Base-by-base conservation (phyloP, 192 early-diverging fungal genomes). In the Backusella tarrabulga region DNA sequence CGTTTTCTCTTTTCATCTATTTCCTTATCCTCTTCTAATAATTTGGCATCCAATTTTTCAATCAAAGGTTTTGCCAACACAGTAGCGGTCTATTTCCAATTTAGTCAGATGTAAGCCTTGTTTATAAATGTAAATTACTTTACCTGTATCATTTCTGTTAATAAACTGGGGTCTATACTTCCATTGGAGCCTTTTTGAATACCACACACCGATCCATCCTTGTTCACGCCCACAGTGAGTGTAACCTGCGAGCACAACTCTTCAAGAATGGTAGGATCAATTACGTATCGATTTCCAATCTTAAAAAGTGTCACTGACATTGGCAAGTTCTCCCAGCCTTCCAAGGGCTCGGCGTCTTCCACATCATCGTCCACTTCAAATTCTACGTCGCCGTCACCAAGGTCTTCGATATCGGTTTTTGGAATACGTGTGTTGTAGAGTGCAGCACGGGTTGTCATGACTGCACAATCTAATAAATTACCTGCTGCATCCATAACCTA, bases 291-390 rank as follows among this genome's bases (percentile, higher is more conserved):
- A 35, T 89, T 83, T 14, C 95, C 96, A 67, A 97, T 95, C 93
- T 93, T 94, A 82, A 89, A 95, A 36, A 97, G 85, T 17, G 98
- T 96, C 34, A 98, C 92, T 11, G 88, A 76, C 34, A 97, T 80
- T 21, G 98, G 98, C 76, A 97, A 83, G 40, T 92, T 81, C 21
- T 96, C 92, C 76, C 86, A 86, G 14, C 97, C 98, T 26, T 84
- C 79, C 2, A 99, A 84, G 50, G 86, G 75, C 71, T 95, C 91
- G 36, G 94, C 92, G 72, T 94, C 95, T 52, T 97, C 95, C 14
- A 91, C 86, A 80, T 95, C 93, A 79, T 97, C 97, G 41, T 93
- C 89, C n/a, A 98, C 90, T 34, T 97, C 97, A 83, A 97, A 97
- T 69, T 98, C 97, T 50, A 91, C 85, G 72, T 91, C 87, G 0